Conservation (phyloP, 495 filamentous ascomycete species). For the Xylaria cubensis region DNA sequence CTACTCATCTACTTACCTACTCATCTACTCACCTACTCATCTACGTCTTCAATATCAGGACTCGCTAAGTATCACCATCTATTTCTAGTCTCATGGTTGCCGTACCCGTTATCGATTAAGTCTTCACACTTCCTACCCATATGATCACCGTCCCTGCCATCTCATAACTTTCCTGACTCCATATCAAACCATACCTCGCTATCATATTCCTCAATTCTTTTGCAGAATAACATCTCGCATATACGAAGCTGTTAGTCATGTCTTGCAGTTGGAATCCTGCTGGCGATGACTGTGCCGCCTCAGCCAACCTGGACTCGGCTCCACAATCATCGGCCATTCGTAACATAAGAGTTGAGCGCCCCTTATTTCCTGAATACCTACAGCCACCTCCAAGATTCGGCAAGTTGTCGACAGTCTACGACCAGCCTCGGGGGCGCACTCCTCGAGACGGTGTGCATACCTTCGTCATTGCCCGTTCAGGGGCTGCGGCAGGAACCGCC, state of each 20-base stretch:
- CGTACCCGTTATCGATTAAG: neutral
- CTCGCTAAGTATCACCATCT: neutral
- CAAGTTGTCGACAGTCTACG: neutral
- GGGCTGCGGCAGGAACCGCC: neutral
- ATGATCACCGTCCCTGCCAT: neutral
- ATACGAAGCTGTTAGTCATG: neutral
- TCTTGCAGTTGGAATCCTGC: neutral
- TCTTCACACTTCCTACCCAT: neutral
- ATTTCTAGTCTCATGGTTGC: neutral
- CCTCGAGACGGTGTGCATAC: neutral
- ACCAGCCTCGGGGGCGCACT: neutral
- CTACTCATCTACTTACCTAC: too few relatives aligned
- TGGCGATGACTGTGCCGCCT: neutral
- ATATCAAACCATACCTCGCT: neutral
- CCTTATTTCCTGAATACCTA: neutral
- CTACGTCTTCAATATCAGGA: neutral
- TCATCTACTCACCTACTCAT: neutral
- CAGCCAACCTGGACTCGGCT: neutral
- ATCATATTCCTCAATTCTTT: neutral
- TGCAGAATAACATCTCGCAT: neutral
- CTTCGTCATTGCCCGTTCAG: neutral
- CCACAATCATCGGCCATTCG: neutral
- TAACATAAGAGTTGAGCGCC: neutral
- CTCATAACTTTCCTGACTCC: neutral
- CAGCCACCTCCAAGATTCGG: slow-evolving; percentile 7